Evolutionary conservation across 129 eudicot genomes (phyloP).

Genomic region (Oenanthe sinensis): DNA sequence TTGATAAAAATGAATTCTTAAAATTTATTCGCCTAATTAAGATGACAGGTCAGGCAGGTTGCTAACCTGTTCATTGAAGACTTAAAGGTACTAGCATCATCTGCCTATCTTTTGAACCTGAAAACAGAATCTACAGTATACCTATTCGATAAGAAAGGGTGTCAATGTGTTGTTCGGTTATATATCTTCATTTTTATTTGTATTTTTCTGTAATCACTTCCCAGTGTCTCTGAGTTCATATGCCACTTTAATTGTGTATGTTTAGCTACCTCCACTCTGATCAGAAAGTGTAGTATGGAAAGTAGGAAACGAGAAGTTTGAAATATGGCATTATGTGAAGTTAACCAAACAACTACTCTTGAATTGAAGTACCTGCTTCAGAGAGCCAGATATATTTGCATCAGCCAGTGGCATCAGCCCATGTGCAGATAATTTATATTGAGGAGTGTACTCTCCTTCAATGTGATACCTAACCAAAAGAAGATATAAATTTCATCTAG

Average conservation of each 20-base stretch:
- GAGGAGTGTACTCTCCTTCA: slow-evolving; percentile 36
- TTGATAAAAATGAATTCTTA: background rate
- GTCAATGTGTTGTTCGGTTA: background rate
- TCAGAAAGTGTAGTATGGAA: background rate
- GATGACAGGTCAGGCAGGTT: background rate
- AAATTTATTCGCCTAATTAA: background rate
- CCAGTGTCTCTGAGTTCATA: background rate
- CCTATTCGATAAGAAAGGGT: background rate
- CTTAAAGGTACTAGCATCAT: background rate
- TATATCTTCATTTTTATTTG: background rate
- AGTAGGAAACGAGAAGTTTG: background rate
- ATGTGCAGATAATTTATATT: slow-evolving; percentile 11
- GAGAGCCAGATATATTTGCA: slow-evolving; percentile 28
- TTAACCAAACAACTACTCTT: background rate
- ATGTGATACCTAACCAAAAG: slow-evolving; percentile 34
- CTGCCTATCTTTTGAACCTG: background rate
- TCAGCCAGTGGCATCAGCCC: slow-evolving; percentile 50
- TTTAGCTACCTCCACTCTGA: background rate
- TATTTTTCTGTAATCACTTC: background rate
- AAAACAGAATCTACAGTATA: background rate
- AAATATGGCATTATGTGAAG: background rate
- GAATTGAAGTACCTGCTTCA: slow-evolving; percentile 46
- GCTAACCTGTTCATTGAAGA: background rate
- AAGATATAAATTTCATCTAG: background rate
- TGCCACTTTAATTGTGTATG: background rate